Evolutionary conservation across 345 rosid species (phyloP).

Genomic region (Citrus unshiu): DNA sequence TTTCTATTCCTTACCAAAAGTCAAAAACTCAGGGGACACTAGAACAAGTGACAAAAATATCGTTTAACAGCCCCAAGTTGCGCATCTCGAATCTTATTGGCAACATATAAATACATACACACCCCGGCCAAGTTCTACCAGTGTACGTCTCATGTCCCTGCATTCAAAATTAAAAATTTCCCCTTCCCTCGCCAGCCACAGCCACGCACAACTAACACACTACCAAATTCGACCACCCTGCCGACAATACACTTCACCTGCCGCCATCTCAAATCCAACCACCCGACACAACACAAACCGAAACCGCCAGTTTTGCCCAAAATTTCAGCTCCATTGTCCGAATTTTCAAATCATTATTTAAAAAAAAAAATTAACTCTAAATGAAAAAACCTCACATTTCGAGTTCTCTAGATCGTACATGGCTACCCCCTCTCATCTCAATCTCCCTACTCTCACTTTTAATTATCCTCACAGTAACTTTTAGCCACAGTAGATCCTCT

Average conservation of each 20-base stretch:
- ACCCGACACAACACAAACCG: neutral
- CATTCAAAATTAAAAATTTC: constrained; percentile 1
- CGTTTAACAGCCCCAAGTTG: neutral
- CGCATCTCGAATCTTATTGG: neutral
- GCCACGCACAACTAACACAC: neutral
- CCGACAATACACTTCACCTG: neutral
- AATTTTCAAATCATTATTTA: neutral
- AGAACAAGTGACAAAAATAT: neutral
- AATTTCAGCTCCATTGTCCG: neutral
- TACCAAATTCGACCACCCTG: neutral
- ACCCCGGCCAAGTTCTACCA: neutral
- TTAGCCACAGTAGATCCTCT: constrained; percentile 30
- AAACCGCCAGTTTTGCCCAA: neutral
- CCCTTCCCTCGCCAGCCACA: constrained; percentile 3
- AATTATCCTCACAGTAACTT: constrained; percentile 35
- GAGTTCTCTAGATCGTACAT: constrained; percentile 43
- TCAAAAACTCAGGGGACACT: too few species aligned
- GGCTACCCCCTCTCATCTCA: constrained; percentile 32
- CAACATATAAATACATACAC: too few species aligned
- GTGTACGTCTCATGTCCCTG: neutral
- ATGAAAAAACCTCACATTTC: constrained; percentile 64
- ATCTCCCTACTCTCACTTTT: constrained; percentile 32
- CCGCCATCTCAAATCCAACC: neutral
- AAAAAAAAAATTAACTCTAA: neutral
- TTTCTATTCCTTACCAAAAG: too few species aligned